Percentiles rank a stretch among this genome's conserved stretches.
phyloP scores from a whole-genome alignment of 2,329 filamentous ascomycete species.

The Microthyrium microscopicum region DNA sequence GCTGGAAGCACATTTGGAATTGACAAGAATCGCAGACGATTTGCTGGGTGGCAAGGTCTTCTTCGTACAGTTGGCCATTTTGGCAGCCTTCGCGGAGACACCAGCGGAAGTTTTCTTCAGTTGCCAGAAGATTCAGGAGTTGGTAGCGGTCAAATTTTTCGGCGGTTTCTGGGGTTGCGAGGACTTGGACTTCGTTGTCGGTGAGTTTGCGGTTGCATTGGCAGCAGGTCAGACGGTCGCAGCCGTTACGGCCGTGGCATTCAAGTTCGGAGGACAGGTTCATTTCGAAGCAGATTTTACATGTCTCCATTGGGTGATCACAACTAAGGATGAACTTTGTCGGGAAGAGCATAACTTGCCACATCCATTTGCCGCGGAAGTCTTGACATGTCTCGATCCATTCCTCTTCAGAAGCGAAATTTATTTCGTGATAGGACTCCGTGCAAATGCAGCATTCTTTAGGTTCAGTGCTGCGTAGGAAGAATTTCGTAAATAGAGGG shows the following conservation, averaged over 20 bases:
- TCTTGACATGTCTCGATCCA: not conserved
- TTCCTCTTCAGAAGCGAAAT: not conserved
- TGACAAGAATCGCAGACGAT: not conserved
- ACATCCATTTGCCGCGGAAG: not conserved
- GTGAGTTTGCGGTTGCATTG: not conserved
- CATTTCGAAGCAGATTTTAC: not conserved
- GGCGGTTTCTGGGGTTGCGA: not conserved
- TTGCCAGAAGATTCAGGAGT: not conserved
- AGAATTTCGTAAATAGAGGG: not conserved
- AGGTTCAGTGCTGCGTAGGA: not conserved
- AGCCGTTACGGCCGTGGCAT: not conserved
- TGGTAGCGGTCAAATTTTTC: slow-evolving; percentile 2
- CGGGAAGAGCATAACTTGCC: slow-evolving; percentile 1
- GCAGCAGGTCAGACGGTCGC: not conserved
- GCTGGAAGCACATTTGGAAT: slow-evolving; percentile 1
- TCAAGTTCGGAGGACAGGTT: not conserved
- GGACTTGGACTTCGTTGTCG: not conserved
- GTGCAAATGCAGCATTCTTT: not conserved
- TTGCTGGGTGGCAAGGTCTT: not conserved
- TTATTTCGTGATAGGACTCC: not conserved
- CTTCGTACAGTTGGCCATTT: slow-evolving; percentile 1
- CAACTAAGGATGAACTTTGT: not conserved
- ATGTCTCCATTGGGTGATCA: slow-evolving; percentile 1
- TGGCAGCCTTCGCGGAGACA: not conserved
- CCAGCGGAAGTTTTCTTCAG: slow-evolving; percentile 1